phyloP scores from a whole-genome alignment of 2,329 filamentous ascomycete genomes.

The Ceratocystis variospora region DNA sequence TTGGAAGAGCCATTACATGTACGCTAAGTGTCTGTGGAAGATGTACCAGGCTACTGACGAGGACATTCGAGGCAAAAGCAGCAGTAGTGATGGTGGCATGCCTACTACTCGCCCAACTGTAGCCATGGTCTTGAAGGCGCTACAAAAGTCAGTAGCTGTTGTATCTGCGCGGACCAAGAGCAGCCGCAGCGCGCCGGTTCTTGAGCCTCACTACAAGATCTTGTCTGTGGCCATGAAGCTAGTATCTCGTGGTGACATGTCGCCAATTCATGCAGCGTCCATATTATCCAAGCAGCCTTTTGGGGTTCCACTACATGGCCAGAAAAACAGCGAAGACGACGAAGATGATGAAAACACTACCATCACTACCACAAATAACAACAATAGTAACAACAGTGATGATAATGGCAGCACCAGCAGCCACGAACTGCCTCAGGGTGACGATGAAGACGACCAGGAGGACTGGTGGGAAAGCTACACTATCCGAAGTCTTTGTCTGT shows the following conservation, averaged over 20 bases:
- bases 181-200: slow-evolving; percentile 56
- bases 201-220: slow-evolving; percentile 89
- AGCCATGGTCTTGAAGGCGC: slow-evolving; percentile 32
- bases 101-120: slow-evolving; percentile 26
- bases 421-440: slow-evolving; percentile 12
- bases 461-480: slow-evolving; percentile 43
- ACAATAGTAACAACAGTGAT: slow-evolving; percentile 24
- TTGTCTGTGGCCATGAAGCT: slow-evolving; percentile 72
- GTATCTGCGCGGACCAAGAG: slow-evolving; percentile 41
- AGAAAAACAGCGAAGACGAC: slow-evolving; percentile 22
- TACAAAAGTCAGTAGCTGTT: slow-evolving; percentile 39
- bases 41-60: slow-evolving; percentile 42
- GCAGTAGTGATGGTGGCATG: slow-evolving; percentile 11
- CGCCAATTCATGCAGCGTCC: slow-evolving; percentile 35
- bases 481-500: slow-evolving; percentile 36
- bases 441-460: slow-evolving; percentile 42
- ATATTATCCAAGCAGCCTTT: slow-evolving; percentile 45
- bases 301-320: slow-evolving; percentile 26
- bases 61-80: slow-evolving; percentile 25
- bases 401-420: slow-evolving; percentile 5
- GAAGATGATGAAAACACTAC: slow-evolving; percentile 29
- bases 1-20: slow-evolving; percentile 50
- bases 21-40: slow-evolving; percentile 50
- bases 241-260: slow-evolving; percentile 41
- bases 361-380: too few relatives aligned